phyloP scores from a whole-genome alignment of 1,139 yeast species.

The Yamadazyma triangularis region DNA sequence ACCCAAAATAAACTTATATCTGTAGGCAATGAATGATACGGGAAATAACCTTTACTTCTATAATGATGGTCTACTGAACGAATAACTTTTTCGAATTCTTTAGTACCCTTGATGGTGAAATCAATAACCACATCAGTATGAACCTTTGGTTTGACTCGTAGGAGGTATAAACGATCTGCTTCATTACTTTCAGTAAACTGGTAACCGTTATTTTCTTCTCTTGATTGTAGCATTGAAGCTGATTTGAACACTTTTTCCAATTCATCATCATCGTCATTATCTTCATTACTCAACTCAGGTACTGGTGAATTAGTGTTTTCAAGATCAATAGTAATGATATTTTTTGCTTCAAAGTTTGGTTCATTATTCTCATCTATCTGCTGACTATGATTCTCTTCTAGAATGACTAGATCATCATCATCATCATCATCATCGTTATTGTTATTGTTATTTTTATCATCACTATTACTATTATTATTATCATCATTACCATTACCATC shows the following conservation, averaged over 20 bases:
- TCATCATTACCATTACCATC: not conserved
- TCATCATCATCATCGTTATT: not conserved
- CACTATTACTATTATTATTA: not conserved
- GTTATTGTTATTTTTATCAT: too few species aligned
- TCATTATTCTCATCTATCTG: too few species aligned
- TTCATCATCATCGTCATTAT: conserved; percentile 5
- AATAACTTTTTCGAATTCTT: conserved; percentile 17
- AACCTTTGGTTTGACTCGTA: conserved; percentile 28
- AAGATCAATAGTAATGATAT: not conserved
- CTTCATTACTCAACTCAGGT: not conserved
- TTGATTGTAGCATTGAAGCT: conserved; percentile 1
- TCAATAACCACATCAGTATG: conserved; percentile 14
- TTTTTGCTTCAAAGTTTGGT: too few species aligned
- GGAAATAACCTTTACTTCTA: conserved; percentile 7
- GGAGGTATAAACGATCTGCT: conserved; percentile 25
- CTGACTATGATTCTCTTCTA: not conserved
- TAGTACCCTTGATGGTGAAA: conserved; percentile 31
- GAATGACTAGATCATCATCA: not conserved
- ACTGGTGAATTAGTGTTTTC: too few species aligned
- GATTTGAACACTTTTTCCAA: conserved; percentile 3
- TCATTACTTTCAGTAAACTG: conserved; percentile 25
- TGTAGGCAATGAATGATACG: conserved; percentile 7
- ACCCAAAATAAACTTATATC: conserved; percentile 34
- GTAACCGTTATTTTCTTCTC: conserved; percentile 7
- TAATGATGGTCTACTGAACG: conserved; percentile 15